Evolutionary conservation across 116 monocot species (phyloP), one percentile per base, ranked within the genome.

Genomic region (Phalaenopsis hybrid): DNA sequence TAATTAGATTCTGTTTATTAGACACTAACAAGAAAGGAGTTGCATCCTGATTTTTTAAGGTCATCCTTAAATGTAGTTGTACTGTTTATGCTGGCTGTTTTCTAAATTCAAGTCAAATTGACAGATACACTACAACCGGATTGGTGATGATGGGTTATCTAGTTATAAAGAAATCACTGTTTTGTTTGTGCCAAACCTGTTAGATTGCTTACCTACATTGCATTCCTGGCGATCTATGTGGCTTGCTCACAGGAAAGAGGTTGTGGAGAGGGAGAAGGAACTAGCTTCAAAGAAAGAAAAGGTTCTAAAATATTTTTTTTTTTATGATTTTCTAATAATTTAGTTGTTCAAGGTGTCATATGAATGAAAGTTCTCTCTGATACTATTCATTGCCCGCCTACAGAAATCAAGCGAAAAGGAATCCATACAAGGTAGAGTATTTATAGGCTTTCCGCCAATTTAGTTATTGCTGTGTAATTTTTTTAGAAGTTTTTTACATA

Each of bases 131-230:
- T 98, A 98, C 82, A 82, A 95, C 57, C 85, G 98, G 86, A 75
- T 92, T 80, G 90, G 90, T 74, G 85, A 88, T 79, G 95, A 98
- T 90, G 98, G 93, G 44, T 77, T 89, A 0, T 90, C 87, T 65
- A 98, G 92, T 83, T 92, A 93, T 78, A 95, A 91, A 86, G 98
- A 98, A 89, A 84, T 98, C 51, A 98, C 92, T 33, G 91, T 98
- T 55, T 76, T 98, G 17, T 98, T 86, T 84, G 82, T 95, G 31
- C 98, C 98, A n/a, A 86, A 98, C 81, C 83, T 98, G 20, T 93
- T 87, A 8, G 85, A 95, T 20, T 98, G 90, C 81, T 79, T 98
- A 34, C 98, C 93, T 85, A 80, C 99, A 31, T 57, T 92, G 34
- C 93, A 98, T 82, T 68, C 74, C 23, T 98, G 95, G 98, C 88